Conservation (phyloP, 116 monocot genomes). For the Papilionanthe hybrid region DNA sequence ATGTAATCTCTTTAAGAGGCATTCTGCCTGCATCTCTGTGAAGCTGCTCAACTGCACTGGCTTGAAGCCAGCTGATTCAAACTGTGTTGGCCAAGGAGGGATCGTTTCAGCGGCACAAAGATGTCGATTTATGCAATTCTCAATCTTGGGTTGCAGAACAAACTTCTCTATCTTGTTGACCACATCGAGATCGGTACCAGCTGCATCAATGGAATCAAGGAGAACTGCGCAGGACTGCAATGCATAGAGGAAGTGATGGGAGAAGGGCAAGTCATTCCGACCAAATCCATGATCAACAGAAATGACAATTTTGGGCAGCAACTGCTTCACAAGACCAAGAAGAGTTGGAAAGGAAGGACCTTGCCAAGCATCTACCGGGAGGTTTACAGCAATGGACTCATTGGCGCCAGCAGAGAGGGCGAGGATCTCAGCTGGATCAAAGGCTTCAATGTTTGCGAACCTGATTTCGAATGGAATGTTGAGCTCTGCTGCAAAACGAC, state of each 20-base stretch:
- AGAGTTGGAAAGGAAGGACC: conserved; percentile 27
- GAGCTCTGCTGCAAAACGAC: conserved; percentile 62
- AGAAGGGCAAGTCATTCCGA: conserved; percentile 55
- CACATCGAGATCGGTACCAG: conserved; percentile 36
- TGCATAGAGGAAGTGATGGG: conserved; percentile 53
- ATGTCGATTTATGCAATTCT: conserved; percentile 32
- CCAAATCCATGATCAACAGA: conserved; percentile 65
- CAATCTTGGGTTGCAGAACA: conserved; percentile 60
- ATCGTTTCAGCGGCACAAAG: conserved; percentile 34
- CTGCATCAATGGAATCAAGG: conserved; percentile 75
- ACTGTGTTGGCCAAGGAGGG: conserved; percentile 40
- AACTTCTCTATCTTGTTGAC: conserved; percentile 56
- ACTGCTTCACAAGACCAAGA: conserved; percentile 78
- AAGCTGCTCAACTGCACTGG: conserved; percentile 68
- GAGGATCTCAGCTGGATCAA: conserved; percentile 52
- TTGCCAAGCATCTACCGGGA: conserved; percentile 34
- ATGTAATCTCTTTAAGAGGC: conserved; percentile 59
- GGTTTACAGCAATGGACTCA: conserved; percentile 76
- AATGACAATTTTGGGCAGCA: conserved; percentile 65
- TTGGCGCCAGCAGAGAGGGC: conserved; percentile 19
- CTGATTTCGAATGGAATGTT: conserved; percentile 69
- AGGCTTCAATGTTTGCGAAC: conserved; percentile 36
- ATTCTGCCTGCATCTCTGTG: conserved; percentile 80
- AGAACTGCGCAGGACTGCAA: conserved; percentile 52
- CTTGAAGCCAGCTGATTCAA: conserved; percentile 49